Evolutionary conservation across 1,139 yeast genomes (phyloP).

Genomic region (Nematodospora anomalae): DNA sequence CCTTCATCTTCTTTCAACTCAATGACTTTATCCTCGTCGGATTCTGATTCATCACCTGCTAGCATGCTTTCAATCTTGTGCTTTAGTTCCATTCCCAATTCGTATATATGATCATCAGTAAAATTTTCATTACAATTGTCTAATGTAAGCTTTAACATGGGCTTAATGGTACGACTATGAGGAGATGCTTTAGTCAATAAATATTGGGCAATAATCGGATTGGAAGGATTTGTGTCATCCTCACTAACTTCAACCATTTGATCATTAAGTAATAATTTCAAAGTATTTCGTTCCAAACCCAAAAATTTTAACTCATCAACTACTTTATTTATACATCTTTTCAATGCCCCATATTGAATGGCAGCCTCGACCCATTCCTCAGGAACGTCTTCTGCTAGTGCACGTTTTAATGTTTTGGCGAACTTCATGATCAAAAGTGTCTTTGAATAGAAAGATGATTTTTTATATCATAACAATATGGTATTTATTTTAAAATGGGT

Average conservation of each 20-base stretch:
- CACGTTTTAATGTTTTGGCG: slow-evolving; percentile 67
- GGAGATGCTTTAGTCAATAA: slow-evolving; percentile 33
- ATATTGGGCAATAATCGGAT: slow-evolving; percentile 47
- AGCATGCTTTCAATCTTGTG: slow-evolving; percentile 32
- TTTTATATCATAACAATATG: background rate
- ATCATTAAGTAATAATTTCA: slow-evolving; percentile 38
- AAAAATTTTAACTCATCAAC: slow-evolving; percentile 56
- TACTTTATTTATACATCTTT: slow-evolving; percentile 63
- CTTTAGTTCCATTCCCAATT: slow-evolving; percentile 33
- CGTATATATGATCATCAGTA: slow-evolving; percentile 39
- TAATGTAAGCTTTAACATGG: slow-evolving; percentile 39
- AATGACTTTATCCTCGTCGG: slow-evolving; percentile 15
- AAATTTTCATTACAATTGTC: slow-evolving; percentile 31
- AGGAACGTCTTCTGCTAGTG: slow-evolving; percentile 62
- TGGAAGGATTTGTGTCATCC: slow-evolving; percentile 34
- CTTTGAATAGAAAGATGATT: background rate
- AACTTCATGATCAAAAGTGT: slow-evolving; percentile 53
- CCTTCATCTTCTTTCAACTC: slow-evolving; percentile 20
- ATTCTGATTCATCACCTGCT: slow-evolving; percentile 17
- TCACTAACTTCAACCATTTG: slow-evolving; percentile 33
- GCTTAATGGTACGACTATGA: slow-evolving; percentile 26
- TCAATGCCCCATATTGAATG: slow-evolving; percentile 68
- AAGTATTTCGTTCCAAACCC: slow-evolving; percentile 53
- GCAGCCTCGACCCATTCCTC: slow-evolving; percentile 69
- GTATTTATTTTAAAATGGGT: background rate